Percentiles rank a stretch among this genome's conserved stretches.
Conservation (phyloP, 495 filamentous ascomycete genomes). For the Xylaria sp. region DNA sequence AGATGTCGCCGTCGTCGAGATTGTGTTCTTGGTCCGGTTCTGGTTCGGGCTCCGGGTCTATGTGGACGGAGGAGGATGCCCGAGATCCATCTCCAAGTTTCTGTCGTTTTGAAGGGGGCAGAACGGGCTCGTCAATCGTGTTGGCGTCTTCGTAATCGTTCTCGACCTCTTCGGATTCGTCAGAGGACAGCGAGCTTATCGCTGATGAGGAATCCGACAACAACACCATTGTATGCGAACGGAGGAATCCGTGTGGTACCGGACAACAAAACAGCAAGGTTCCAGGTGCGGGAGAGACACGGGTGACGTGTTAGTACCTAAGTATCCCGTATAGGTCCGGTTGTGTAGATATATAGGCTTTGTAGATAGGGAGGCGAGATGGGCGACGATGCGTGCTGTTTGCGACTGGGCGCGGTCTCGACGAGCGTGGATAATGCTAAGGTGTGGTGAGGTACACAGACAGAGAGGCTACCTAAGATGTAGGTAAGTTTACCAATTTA, state of each 20-base stretch:
- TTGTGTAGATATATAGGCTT: neutral
- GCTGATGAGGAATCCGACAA: slow-evolving; percentile 41
- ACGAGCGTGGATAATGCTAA: neutral
- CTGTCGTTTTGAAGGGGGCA: slow-evolving; percentile 59
- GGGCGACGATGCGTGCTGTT: neutral
- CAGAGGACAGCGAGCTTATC: slow-evolving; percentile 48
- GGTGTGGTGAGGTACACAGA: slow-evolving; percentile 2
- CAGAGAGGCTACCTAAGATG: no score
- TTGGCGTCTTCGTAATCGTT: slow-evolving; percentile 54
- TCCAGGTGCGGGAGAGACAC: neutral
- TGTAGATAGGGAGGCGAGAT: neutral
- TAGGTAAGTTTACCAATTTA: no score
- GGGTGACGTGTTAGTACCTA: slow-evolving; percentile 17
- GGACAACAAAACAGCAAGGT: neutral
- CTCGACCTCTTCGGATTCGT: slow-evolving; percentile 55
- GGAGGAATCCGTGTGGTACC: neutral
- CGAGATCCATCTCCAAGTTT: slow-evolving; percentile 53
- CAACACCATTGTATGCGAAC: slow-evolving; percentile 36
- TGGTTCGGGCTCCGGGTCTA: slow-evolving; percentile 50
- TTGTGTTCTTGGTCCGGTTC: slow-evolving; percentile 47
- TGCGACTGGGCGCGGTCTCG: neutral
- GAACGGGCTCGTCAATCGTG: slow-evolving; percentile 42
- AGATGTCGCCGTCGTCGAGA: slow-evolving; percentile 66
- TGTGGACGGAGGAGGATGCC: slow-evolving; percentile 54
- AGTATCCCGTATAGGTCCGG: slow-evolving; percentile 6